Conservation (phyloP, 768 basidiomycete species). For the Pleurotus giganteus region DNA sequence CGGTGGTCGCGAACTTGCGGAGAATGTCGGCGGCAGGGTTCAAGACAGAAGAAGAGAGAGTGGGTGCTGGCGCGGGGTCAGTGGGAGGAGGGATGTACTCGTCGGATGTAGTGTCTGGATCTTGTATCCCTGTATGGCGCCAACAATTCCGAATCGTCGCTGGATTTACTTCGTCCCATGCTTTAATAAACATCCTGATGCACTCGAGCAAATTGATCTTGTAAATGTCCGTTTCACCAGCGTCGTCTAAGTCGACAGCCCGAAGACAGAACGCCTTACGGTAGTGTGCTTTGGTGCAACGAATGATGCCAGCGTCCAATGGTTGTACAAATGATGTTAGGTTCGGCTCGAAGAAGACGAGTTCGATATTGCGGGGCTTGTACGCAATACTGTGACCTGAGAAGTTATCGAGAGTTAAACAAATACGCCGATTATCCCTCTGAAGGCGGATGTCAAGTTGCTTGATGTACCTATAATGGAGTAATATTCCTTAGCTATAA, state of each 20-base stretch:
- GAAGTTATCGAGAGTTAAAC: slow-evolving; percentile 31
- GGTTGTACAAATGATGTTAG: slow-evolving; percentile 36
- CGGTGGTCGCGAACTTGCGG: slow-evolving; percentile 13
- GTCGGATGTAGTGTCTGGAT: neutral
- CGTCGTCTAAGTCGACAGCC: slow-evolving; percentile 29
- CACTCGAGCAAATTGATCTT: slow-evolving; percentile 25
- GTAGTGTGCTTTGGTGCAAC: slow-evolving; percentile 35
- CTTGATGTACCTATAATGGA: slow-evolving; percentile 20
- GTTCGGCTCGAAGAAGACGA: slow-evolving; percentile 31
- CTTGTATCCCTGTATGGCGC: neutral
- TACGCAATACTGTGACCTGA: slow-evolving; percentile 24
- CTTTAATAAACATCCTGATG: neutral
- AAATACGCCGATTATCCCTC: slow-evolving; percentile 18
- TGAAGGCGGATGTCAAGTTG: slow-evolving; percentile 22
- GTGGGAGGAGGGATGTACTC: no score
- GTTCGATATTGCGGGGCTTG: slow-evolving; percentile 24
- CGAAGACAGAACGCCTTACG: slow-evolving; percentile 19
- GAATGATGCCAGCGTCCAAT: slow-evolving; percentile 32
- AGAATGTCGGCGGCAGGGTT: slow-evolving; percentile 13
- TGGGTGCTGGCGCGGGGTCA: neutral
- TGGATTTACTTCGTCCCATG: neutral
- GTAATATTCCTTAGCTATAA: neutral
- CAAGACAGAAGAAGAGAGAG: slow-evolving; percentile 12
- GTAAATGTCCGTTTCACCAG: slow-evolving; percentile 30
- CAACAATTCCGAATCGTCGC: neutral